Percentiles rank a stretch among this genome's conserved stretches.
Evolutionary conservation across 2,329 filamentous ascomycete species (phyloP).

Genomic region (Epichloe baconii): DNA sequence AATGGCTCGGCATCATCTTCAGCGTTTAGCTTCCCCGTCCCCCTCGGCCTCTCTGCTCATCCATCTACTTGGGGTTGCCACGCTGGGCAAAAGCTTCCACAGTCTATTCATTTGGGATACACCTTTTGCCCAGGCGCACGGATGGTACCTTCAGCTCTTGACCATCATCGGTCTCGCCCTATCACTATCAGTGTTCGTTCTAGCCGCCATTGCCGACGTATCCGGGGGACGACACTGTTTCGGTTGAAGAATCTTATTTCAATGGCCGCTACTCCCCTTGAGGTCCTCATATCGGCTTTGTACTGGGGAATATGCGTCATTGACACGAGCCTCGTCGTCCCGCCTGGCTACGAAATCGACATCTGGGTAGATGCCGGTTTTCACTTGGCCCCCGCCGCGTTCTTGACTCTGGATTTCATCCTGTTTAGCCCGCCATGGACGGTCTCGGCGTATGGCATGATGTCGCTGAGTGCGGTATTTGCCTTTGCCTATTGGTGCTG

Average conservation of each 20-base stretch:
- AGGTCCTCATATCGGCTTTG: no score
- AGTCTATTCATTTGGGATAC: constrained; percentile 38
- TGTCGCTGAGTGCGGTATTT: constrained; percentile 42
- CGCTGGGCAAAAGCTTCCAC: constrained; percentile 39
- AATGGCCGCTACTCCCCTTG: no score
- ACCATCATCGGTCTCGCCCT: constrained; percentile 59
- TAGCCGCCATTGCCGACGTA: constrained; percentile 29
- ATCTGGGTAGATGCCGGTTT: no score
- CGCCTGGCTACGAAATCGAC: no score
- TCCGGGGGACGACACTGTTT: no score
- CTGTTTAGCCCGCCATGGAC: constrained; percentile 44
- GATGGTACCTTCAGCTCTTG: constrained; percentile 58
- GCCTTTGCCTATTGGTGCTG: constrained; percentile 64
- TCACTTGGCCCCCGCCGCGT: no score
- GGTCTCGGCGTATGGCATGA: constrained; percentile 43
- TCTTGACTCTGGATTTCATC: no score
- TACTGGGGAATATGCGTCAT: no score
- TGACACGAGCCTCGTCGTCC: no score
- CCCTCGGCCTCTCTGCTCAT: constrained; percentile 46
- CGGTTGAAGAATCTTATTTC: no score
- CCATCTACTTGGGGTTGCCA: constrained; percentile 45
- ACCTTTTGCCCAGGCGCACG: constrained; percentile 44
- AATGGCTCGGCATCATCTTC: constrained; percentile 45
- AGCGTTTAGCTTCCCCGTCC: constrained; percentile 53
- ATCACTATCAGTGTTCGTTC: constrained; percentile 45